These are phyloP conservation scores for Pseudogymnoascus sp. DNA, from an alignment of 2,329 filamentous ascomycete species.

Conservation along the genomic window DNA sequence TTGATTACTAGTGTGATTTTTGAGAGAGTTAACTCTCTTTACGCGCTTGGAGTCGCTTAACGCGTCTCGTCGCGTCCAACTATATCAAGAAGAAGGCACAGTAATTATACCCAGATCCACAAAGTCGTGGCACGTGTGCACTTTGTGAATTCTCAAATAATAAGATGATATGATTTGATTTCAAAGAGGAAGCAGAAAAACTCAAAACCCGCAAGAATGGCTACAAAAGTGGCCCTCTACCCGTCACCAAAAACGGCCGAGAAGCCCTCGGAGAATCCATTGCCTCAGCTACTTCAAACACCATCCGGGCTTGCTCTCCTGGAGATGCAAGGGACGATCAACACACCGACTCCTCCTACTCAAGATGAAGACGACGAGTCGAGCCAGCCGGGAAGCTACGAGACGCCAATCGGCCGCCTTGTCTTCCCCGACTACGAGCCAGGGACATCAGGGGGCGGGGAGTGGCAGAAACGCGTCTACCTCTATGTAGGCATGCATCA, in stretches of 20 bases:
- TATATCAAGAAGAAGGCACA: neutral
- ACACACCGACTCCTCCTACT: constrained; percentile 48
- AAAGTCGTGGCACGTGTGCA: neutral
- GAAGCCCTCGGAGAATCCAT: constrained; percentile 35
- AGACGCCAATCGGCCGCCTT: constrained; percentile 60
- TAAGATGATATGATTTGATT: neutral
- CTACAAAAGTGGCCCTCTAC: neutral
- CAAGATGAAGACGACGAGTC: constrained; percentile 27
- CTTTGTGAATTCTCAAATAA: neutral
- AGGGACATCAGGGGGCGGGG: constrained; percentile 44
- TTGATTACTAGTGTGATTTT: neutral
- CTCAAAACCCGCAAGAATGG: constrained; percentile 1
- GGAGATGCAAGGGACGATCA: constrained; percentile 87
- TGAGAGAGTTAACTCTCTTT: neutral
- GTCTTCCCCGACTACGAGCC: constrained; percentile 69
- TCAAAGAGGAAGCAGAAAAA: neutral
- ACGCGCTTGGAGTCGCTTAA: constrained; percentile 3
- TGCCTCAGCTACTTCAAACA: constrained; percentile 79
- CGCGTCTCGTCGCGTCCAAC: constrained; percentile 2
- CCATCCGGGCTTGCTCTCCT: constrained; percentile 82
- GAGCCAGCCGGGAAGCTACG: constrained; percentile 23
- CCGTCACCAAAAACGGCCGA: neutral
- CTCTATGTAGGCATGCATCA: constrained; percentile 86
- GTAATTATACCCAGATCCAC: neutral
- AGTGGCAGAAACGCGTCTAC: constrained; percentile 87